Percentiles rank a stretch among this genome's conserved stretches.
These are phyloP conservation scores for Phlegmacium glaucopus DNA, from an alignment of 768 basidiomycete species.

Conservation along the genomic window DNA sequence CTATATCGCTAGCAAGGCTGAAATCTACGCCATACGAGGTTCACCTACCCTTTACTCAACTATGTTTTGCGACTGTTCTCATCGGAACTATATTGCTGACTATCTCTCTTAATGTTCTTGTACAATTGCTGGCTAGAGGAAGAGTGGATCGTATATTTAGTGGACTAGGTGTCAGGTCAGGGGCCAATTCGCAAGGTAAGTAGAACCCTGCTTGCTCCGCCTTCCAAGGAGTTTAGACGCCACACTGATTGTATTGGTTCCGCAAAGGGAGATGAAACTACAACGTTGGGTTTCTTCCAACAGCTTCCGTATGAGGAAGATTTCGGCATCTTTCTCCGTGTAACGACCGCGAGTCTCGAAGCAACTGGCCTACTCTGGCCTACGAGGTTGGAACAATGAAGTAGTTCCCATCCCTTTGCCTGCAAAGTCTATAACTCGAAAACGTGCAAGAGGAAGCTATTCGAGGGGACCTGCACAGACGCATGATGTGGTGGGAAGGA, in stretches of 20 bases:
- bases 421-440: constrained; percentile 2
- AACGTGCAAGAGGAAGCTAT: constrained; percentile 9
- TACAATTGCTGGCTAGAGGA: constrained; percentile 65
- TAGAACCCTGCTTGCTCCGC: too few species aligned
- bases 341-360: constrained; percentile 74
- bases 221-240: background rate
- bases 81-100: constrained; percentile 56
- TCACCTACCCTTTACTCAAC: constrained; percentile 66
- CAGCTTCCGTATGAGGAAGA: constrained; percentile 64
- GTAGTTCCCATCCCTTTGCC: constrained; percentile 48
- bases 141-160: constrained; percentile 57
- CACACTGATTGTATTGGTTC: background rate
- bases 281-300: constrained; percentile 18
- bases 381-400: constrained; percentile 73
- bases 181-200: constrained; percentile 26
- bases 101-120: constrained; percentile 55
- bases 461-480: background rate
- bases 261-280: constrained; percentile 9
- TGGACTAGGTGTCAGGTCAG: constrained; percentile 37
- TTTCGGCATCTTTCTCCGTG: constrained; percentile 65
- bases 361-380: constrained; percentile 64
- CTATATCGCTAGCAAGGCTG: constrained; percentile 8
- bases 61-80: constrained; percentile 71
- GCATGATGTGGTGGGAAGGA: constrained; percentile 29
- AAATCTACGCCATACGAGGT: background rate